Evolutionary conservation across 768 basidiomycete species (phyloP).

Genomic region (Filobasidium floriforme): DNA sequence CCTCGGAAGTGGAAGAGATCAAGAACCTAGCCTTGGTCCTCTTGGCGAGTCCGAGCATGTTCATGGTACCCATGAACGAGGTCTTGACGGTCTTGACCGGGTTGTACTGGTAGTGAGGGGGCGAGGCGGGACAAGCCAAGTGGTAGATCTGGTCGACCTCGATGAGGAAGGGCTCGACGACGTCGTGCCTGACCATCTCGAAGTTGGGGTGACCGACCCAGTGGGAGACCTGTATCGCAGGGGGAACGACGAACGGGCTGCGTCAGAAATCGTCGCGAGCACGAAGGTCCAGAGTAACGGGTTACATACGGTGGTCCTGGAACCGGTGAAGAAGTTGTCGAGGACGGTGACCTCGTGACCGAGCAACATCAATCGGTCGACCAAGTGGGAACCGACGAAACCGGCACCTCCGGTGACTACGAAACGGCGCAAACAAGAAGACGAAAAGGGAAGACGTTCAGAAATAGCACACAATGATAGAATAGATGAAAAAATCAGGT

Average conservation of each 20-base stretch:
- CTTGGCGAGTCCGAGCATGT: constrained; percentile 97
- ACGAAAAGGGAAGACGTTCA: neutral
- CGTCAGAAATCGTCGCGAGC: neutral
- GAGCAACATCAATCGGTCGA: constrained; percentile 93
- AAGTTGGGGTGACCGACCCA: constrained; percentile 89
- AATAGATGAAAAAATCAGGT: neutral
- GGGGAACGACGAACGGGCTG: constrained; percentile 16
- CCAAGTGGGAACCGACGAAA: constrained; percentile 96
- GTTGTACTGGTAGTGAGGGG: constrained; percentile 96
- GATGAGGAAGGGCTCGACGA: constrained; percentile 95
- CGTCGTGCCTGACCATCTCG: constrained; percentile 93
- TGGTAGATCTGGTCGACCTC: constrained; percentile 99
- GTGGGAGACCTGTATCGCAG: constrained; percentile 27
- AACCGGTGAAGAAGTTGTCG: constrained; percentile 98
- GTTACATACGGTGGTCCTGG: constrained; percentile 89
- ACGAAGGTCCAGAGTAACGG: neutral
- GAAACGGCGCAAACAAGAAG: neutral
- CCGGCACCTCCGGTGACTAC: constrained; percentile 90
- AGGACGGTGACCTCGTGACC: constrained; percentile 96
- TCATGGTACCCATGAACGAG: constrained; percentile 93
- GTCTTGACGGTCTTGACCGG: constrained; percentile 98
- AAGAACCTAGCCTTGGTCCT: constrained; percentile 95
- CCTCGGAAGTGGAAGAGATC: constrained; percentile 92
- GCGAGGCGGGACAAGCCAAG: constrained; percentile 93
- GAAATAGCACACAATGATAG: too few species aligned